Evolutionary conservation across 306 rosid species (phyloP), one percentile per base, ranked within the genome.

Genomic region (Dalbergia cultrata): DNA sequence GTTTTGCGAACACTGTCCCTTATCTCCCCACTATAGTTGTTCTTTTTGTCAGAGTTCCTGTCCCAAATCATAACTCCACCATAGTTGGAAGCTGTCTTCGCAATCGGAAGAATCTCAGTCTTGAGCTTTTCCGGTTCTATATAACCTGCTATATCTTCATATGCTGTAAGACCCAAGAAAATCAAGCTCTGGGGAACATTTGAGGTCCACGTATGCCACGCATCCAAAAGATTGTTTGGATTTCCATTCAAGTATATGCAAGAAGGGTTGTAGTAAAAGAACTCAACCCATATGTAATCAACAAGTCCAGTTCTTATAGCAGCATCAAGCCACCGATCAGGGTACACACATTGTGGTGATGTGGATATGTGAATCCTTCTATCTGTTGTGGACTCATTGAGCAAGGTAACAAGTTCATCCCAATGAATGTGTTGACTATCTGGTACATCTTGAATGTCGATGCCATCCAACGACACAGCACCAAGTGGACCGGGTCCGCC

Each of bases 211-310:
- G 22, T 77, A 3, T 60, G 43, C 90, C 90, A 91, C 0, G 84
- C 47, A 0, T 3, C 26, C 1, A 61, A 10, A 7, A 91, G 86
- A 8, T 61, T 80, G 11, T 70, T 6, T 1, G 72, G 18, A 13
- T 85, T 56, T 0, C 72, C 70, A 1, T 67, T 8, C 0, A 14
- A 0, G 43, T 83, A 89, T 3, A 62, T 80, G 67, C 97, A 86
- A 1, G 31, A 26, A 26, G 49, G 53, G 11, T 71, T 3, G 17
- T 83, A 65, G 87, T 88, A 79, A 80, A 79, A 91, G 81, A 86
- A 89, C 58, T 83, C 85, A 13, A 91, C 89, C 90, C 90, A 88
- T 2, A 88, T 81, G 12, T 67, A 85, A 44, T 90, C 90, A 2
- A 90, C 75, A 26, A 1, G 31, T 2, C 31, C 31, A 26, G 31